A percentile compares a stretch with the other conserved stretches of the same genome.
Evolutionary conservation across 257 asterid species (phyloP).

Genomic region (Coffea canephora): DNA sequence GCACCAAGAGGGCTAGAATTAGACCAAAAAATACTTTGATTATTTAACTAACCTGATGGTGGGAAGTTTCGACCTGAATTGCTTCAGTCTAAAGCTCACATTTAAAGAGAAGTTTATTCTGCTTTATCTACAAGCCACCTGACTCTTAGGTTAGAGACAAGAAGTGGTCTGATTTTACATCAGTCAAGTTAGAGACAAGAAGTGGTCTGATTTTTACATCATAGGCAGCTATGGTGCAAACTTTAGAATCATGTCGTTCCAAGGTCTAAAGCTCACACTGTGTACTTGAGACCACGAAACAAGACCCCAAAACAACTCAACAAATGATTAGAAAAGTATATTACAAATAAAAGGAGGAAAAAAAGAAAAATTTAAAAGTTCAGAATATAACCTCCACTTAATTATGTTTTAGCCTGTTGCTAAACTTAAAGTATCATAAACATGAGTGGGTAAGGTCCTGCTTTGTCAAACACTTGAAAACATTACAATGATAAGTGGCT

Average conservation of each 20-base stretch:
- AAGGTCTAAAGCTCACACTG: background rate
- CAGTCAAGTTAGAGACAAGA: background rate
- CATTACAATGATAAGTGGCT: background rate
- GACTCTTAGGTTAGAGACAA: background rate
- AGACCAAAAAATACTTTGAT: background rate
- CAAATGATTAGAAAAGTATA: background rate
- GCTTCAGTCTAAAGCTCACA: background rate
- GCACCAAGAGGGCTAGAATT: background rate
- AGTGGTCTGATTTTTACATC: background rate
- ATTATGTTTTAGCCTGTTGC: background rate
- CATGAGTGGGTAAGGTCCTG: background rate
- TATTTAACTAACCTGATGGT: background rate
- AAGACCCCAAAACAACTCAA: background rate
- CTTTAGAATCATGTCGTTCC: background rate
- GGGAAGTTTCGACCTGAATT: background rate
- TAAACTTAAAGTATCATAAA: background rate
- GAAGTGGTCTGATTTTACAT: too few relatives aligned
- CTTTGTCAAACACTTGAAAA: background rate
- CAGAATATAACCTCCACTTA: background rate
- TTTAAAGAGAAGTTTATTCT: background rate
- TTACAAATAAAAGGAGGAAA: background rate
- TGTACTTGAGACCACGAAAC: background rate
- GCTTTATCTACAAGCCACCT: background rate
- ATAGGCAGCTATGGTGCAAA: background rate
- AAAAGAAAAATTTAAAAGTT: background rate